phyloP scores from a whole-genome alignment of 2,329 filamentous ascomycete species.

The Paecilomyces niveus region DNA sequence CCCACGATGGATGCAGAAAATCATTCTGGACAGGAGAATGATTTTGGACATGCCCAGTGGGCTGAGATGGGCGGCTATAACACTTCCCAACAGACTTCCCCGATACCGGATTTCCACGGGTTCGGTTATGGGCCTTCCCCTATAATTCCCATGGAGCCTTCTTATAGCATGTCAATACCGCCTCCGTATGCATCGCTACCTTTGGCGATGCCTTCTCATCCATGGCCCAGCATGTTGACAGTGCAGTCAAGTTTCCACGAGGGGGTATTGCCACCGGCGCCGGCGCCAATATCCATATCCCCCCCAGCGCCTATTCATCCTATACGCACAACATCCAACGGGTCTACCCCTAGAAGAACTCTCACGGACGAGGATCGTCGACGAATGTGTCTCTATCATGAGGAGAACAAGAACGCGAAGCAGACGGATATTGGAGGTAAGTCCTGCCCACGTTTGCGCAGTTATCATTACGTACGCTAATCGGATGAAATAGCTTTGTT shows the following conservation, averaged over 20 bases:
- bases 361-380: slow-evolving; percentile 85
- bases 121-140: slow-evolving; percentile 58
- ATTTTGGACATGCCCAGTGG: slow-evolving; percentile 40
- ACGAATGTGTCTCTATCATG: slow-evolving; percentile 88
- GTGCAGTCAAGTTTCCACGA: slow-evolving; percentile 61
- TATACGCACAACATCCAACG: slow-evolving; percentile 33
- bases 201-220: slow-evolving; percentile 61
- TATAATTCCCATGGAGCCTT: slow-evolving; percentile 52
- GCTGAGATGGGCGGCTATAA: slow-evolving; percentile 40
- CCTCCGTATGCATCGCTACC: slow-evolving; percentile 55
- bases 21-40: slow-evolving; percentile 36
- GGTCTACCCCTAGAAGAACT: slow-evolving; percentile 69
- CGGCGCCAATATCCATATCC: slow-evolving; percentile 45
- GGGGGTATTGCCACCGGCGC: slow-evolving; percentile 52
- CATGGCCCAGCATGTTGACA: slow-evolving; percentile 76
- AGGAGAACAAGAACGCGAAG: slow-evolving; percentile 82
- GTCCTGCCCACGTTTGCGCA: slow-evolving; percentile 5
- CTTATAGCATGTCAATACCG: slow-evolving; percentile 50
- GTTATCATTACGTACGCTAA: slow-evolving; percentile 11
- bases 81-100: slow-evolving; percentile 59
- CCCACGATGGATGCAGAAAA: slow-evolving; percentile 38
- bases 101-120: slow-evolving; percentile 61
- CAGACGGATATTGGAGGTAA: slow-evolving; percentile 92
- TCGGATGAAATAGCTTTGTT: slow-evolving; percentile 59
- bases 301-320: slow-evolving; percentile 39